Percentiles rank a stretch among this genome's conserved stretches.
Conservation (phyloP, 345 rosid genomes). For the Tarenaya hassleriana region DNA sequence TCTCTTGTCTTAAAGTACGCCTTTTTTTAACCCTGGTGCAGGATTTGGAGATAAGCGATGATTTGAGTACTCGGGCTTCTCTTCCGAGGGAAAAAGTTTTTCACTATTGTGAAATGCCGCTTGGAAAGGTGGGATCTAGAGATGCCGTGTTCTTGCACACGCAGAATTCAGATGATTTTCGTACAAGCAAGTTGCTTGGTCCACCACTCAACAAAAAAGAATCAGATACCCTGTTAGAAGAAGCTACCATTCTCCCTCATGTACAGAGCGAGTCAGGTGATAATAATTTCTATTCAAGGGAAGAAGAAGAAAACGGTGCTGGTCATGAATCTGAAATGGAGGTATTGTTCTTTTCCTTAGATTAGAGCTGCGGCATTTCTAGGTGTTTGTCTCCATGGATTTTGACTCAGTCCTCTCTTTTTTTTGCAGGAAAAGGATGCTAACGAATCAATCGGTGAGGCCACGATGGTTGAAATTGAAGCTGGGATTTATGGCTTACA, state of each 20-base stretch:
- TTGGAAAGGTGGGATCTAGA: slow-evolving; percentile 26
- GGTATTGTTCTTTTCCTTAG: slow-evolving; percentile 33
- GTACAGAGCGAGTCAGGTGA: slow-evolving; percentile 35
- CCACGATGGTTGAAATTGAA: slow-evolving; percentile 64
- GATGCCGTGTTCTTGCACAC: slow-evolving; percentile 28
- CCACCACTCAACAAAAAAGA: slow-evolving; percentile 33
- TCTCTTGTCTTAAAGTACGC: slow-evolving; percentile 16
- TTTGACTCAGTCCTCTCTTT: slow-evolving; percentile 9
- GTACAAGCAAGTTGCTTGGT: slow-evolving; percentile 20
- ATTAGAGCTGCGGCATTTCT: neutral
- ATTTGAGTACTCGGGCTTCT: slow-evolving; percentile 27
- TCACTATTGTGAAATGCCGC: slow-evolving; percentile 23
- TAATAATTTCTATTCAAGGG: slow-evolving; percentile 31
- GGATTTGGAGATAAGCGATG: slow-evolving; percentile 28
- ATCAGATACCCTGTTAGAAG: slow-evolving; percentile 32
- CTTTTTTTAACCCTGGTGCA: slow-evolving; percentile 24
- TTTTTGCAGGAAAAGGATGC: slow-evolving; percentile 36
- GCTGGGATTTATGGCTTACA: slow-evolving; percentile 75
- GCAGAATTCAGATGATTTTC: slow-evolving; percentile 24
- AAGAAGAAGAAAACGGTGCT: slow-evolving; percentile 26
- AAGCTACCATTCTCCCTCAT: slow-evolving; percentile 36
- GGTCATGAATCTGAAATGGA: slow-evolving; percentile 35
- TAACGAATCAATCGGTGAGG: slow-evolving; percentile 47
- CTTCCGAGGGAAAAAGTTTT: slow-evolving; percentile 25
- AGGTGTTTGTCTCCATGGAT: slow-evolving; percentile 5